phyloP scores from a whole-genome alignment of 805 yeast genomes.

The Starmerella apicola region DNA sequence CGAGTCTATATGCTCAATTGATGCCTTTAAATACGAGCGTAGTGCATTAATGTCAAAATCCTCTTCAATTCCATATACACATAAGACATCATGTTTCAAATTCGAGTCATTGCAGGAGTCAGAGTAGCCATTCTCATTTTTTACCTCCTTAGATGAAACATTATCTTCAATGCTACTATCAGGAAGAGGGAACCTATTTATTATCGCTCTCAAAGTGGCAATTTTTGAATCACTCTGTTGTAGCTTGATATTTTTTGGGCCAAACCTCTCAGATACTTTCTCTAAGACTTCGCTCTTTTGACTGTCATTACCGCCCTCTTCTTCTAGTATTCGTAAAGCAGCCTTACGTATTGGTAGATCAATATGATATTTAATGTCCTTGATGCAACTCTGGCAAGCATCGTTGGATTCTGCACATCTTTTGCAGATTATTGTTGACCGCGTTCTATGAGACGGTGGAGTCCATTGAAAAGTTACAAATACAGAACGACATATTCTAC shows the following conservation, averaged over 20 bases:
- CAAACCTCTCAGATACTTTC: slow-evolving; percentile 4
- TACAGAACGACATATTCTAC: slow-evolving; percentile 75
- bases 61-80: slow-evolving; percentile 61
- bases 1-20: slow-evolving; percentile 37
- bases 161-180: not conserved
- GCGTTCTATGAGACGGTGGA: slow-evolving; percentile 28
- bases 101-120: slow-evolving; percentile 32
- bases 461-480: slow-evolving; percentile 74
- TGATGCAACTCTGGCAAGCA: slow-evolving; percentile 80
- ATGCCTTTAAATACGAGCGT: slow-evolving; percentile 35
- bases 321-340: slow-evolving; percentile 54
- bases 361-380: slow-evolving; percentile 72
- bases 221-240: too few relatives aligned
- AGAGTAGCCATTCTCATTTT: too few relatives aligned
- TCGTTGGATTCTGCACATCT: slow-evolving; percentile 70
- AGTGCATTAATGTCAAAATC: slow-evolving; percentile 40
- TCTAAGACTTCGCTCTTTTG: slow-evolving; percentile 2
- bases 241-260: too few relatives aligned
- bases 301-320: slow-evolving; percentile 10
- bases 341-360: slow-evolving; percentile 69
- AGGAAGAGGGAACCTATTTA: slow-evolving; percentile 2
- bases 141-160: too few relatives aligned
- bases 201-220: not conserved
- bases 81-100: slow-evolving; percentile 37
- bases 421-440: slow-evolving; percentile 55